Base-by-base conservation (phyloP, 805 yeast genomes). In the Aciculoconidium aculeatum region DNA sequence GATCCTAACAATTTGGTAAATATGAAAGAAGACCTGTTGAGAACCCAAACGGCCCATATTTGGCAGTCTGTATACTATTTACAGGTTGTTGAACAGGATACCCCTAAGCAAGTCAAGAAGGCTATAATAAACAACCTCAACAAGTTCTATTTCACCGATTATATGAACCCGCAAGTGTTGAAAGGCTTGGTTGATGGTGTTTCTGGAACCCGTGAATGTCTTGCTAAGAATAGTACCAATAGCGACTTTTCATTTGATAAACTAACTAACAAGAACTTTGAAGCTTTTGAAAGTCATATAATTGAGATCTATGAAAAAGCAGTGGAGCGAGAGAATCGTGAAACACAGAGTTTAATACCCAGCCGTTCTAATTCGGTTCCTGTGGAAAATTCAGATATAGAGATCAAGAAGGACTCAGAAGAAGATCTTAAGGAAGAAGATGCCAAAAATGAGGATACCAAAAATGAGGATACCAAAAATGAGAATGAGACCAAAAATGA, bases 1-100 rank as follows among this genome's bases (percentile, higher is more conserved):
- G 90, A 86, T 49, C 94, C 95, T 5, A 57, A 61, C 24, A 72
- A 76, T 39, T 56, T 79, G 6, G 85, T 76, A 3, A 69, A 72
- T 35, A 55, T 60, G 23, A 42, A 62, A 1, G 61, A 62, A 5
- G 71, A 58, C 3, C 68, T 58, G 2, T 53, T 65, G 3, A 47
- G 46, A 4, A 44, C 44, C n/a, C 70, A 73, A 22, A 51, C 67
- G 7, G 56, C 73, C 5, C 92, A 82, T 39, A 49, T 77, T 3
- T 66, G 64, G 40, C 72, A 80, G 37, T 72, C 73, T 1, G 49
- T 67, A 16, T 77, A 75, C 15, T 53, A 82, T 7, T 45, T 83
- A 26, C 66, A 64, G 16, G 62, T 71, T 0, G 55, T 80, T 13
- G 67, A 58, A 38, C 65, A 58, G 33, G 77, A 67, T 3, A 61